phyloP scores from a whole-genome alignment of 202 grass and related monocot genomes.

The Bolboschoenoplectus hybrid region DNA sequence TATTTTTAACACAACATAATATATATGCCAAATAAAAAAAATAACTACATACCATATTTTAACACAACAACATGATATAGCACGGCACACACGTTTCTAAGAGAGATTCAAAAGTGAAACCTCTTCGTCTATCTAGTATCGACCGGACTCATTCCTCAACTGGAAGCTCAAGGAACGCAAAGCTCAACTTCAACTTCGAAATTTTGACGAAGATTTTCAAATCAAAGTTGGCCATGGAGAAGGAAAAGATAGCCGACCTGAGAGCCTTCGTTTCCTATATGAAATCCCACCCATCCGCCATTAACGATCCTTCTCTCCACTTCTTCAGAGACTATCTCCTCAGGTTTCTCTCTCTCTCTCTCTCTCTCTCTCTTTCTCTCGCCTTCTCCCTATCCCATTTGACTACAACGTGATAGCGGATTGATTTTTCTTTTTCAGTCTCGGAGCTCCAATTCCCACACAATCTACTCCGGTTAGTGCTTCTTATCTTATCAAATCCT shows the following conservation, averaged over 20 bases:
- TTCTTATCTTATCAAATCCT: not conserved
- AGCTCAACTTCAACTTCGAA: no score
- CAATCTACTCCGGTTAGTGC: constrained; percentile 37
- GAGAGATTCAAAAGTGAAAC: no score
- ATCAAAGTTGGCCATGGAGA: not conserved
- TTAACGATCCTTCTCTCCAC: constrained; percentile 45
- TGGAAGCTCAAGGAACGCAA: no score
- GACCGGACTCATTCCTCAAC: no score
- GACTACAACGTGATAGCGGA: not conserved
- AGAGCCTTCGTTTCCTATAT: constrained; percentile 43
- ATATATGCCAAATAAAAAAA: no score
- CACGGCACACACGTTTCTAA: no score
- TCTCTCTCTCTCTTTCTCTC: not conserved
- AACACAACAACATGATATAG: no score
- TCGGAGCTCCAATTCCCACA: constrained; percentile 48
- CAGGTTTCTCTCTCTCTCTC: constrained; percentile 33
- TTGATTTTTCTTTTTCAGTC: constrained; percentile 46
- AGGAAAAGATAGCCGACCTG: constrained; percentile 37
- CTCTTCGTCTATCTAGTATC: no score
- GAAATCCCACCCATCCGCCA: constrained; percentile 47
- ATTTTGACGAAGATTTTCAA: no score
- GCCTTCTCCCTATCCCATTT: not conserved
- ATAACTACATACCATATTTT: no score
- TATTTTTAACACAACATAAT: no score
- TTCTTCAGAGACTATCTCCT: constrained; percentile 59